Conservation (phyloP, 768 basidiomycete genomes). For the Macrolepiota dolichaula region DNA sequence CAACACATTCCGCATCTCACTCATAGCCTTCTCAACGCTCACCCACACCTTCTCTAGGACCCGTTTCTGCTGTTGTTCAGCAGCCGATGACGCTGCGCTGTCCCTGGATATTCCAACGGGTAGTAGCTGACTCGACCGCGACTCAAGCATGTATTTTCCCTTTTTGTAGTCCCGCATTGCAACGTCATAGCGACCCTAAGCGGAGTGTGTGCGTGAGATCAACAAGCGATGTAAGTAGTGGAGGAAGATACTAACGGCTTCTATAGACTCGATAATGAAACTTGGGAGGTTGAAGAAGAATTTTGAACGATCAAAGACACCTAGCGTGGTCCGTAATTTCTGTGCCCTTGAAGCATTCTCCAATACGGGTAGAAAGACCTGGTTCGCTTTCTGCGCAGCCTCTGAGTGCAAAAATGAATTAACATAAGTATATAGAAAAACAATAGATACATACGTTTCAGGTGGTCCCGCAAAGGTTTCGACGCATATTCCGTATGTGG, state of each 20-base stretch:
- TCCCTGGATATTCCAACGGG: slow-evolving; percentile 66
- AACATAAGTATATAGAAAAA: slow-evolving; percentile 2
- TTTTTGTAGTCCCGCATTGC: slow-evolving; percentile 97
- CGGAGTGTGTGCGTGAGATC: background rate
- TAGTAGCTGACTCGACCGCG: slow-evolving; percentile 82
- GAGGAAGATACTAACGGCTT: slow-evolving; percentile 58
- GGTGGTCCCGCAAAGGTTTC: slow-evolving; percentile 73
- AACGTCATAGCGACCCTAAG: slow-evolving; percentile 87
- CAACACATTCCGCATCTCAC: slow-evolving; percentile 80
- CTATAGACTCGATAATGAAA: slow-evolving; percentile 82
- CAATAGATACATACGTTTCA: slow-evolving; percentile 63
- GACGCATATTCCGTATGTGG: slow-evolving; percentile 80
- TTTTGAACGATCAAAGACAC: slow-evolving; percentile 94
- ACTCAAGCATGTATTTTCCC: slow-evolving; percentile 86
- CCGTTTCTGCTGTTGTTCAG: slow-evolving; percentile 81
- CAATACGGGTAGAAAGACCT: slow-evolving; percentile 93
- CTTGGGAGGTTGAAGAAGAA: slow-evolving; percentile 99
- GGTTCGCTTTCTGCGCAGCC: slow-evolving; percentile 89
- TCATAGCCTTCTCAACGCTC: slow-evolving; percentile 92
- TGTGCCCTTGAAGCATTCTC: slow-evolving; percentile 95
- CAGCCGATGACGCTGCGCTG: slow-evolving; percentile 40
- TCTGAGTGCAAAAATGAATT: slow-evolving; percentile 38
- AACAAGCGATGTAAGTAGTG: background rate
- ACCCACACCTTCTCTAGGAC: slow-evolving; percentile 96
- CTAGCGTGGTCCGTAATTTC: slow-evolving; percentile 86